phyloP scores from a whole-genome alignment of 768 basidiomycete species.

The Epithele typhae region DNA sequence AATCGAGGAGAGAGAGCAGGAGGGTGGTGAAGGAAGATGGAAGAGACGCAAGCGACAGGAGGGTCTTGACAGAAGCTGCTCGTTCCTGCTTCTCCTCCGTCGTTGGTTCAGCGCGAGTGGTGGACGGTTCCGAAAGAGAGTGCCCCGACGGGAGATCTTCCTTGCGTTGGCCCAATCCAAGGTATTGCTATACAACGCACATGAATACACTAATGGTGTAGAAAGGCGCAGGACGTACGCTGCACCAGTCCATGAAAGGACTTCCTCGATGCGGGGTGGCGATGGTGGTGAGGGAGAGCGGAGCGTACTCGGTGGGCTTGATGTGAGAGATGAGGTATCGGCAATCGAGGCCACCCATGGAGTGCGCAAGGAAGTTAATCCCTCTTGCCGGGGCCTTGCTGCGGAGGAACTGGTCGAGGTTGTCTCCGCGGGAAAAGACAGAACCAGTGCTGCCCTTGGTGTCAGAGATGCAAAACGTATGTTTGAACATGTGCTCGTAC shows the following conservation, averaged over 20 bases:
- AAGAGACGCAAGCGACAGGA: conserved; percentile 54
- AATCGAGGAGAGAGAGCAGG: conserved; percentile 85
- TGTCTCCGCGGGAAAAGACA: conserved; percentile 73
- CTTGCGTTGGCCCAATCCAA: conserved; percentile 68
- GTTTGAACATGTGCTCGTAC: conserved; percentile 42
- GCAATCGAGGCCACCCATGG: conserved; percentile 97
- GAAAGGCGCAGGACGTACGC: conserved; percentile 42
- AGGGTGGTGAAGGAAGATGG: conserved; percentile 85
- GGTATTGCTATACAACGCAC: conserved; percentile 59
- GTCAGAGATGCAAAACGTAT: background rate
- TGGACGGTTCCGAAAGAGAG: background rate
- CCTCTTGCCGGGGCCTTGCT: conserved; percentile 66
- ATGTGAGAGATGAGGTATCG: conserved; percentile 87
- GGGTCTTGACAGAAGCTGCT: conserved; percentile 25
- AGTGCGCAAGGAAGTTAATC: conserved; percentile 92
- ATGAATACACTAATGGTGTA: background rate
- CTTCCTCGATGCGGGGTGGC: conserved; percentile 94
- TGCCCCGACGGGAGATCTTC: conserved; percentile 2
- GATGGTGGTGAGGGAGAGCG: conserved; percentile 83
- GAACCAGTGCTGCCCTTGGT: conserved; percentile 71
- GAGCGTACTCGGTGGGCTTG: conserved; percentile 75
- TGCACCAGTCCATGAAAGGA: conserved; percentile 99
- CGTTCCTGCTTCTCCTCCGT: conserved; percentile 20
- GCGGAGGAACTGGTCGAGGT: conserved; percentile 69
- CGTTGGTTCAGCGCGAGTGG: background rate